A percentile compares a stretch with the other conserved stretches of the same genome.
Conservation (phyloP, 805 yeast species). For the Priceomyces melissophilus region DNA sequence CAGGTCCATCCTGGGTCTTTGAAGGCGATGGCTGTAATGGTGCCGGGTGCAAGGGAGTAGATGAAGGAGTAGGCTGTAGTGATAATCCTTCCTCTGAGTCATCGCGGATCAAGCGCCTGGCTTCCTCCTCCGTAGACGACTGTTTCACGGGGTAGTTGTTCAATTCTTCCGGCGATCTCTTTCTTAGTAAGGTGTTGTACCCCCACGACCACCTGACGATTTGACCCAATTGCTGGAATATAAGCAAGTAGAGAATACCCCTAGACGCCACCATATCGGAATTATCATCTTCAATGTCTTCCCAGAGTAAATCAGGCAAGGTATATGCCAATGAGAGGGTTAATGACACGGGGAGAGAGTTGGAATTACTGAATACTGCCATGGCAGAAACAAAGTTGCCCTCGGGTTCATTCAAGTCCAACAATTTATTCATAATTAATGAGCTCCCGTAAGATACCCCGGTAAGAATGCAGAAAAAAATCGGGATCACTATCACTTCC, state of each 20-base stretch:
- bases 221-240: slow-evolving; percentile 82
- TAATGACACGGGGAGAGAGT: slow-evolving; percentile 89
- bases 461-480: slow-evolving; percentile 80
- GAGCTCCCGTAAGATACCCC: slow-evolving; percentile 69
- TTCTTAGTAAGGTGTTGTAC: slow-evolving; percentile 62
- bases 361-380: slow-evolving; percentile 95
- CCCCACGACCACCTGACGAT: slow-evolving; percentile 88
- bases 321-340: slow-evolving; percentile 77
- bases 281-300: slow-evolving; percentile 60
- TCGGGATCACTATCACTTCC: slow-evolving; percentile 81
- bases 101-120: slow-evolving; percentile 1
- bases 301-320: slow-evolving; percentile 74
- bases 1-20: too few relatives aligned
- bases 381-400: slow-evolving; percentile 91
- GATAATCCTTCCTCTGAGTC: too few relatives aligned
- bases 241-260: slow-evolving; percentile 68
- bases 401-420: slow-evolving; percentile 68
- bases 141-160: slow-evolving; percentile 14
- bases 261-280: slow-evolving; percentile 72
- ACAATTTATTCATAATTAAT: slow-evolving; percentile 45
- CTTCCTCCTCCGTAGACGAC: slow-evolving; percentile 5
- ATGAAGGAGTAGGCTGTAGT: too few relatives aligned
- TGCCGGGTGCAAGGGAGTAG: too few relatives aligned
- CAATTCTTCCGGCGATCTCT: slow-evolving; percentile 40
- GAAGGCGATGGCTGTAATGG: too few relatives aligned